Evolutionary conservation across 2,329 filamentous ascomycete species (phyloP).

Genomic region (Xylariaceae sp.): DNA sequence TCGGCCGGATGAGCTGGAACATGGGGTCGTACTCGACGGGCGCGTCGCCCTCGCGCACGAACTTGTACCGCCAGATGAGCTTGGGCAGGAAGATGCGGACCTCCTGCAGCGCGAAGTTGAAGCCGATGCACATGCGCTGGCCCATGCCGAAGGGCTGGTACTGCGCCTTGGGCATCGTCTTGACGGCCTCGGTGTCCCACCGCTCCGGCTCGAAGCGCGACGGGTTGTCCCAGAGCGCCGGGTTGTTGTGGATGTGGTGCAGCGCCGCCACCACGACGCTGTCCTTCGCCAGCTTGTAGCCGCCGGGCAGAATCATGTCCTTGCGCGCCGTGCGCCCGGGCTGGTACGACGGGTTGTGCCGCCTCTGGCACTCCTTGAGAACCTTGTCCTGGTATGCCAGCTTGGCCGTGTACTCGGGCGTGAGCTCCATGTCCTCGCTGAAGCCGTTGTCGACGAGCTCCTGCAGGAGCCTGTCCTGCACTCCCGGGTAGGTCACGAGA

Average conservation of each 20-base stretch:
- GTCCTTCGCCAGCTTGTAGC: conserved; percentile 49
- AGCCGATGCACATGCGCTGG: conserved; percentile 54
- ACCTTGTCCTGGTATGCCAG: background rate
- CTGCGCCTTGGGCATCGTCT: conserved; percentile 40
- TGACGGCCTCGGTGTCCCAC: conserved; percentile 51
- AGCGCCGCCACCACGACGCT: conserved; percentile 48
- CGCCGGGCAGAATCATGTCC: conserved; percentile 54
- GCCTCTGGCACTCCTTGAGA: no score
- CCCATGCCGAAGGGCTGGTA: conserved; percentile 57
- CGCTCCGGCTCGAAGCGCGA: conserved; percentile 53
- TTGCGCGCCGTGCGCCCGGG: conserved; percentile 50
- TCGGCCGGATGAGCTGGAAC: conserved; percentile 53
- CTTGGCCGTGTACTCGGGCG: background rate
- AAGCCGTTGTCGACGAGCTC: background rate
- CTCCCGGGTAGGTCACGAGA: background rate
- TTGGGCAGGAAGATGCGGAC: conserved; percentile 55
- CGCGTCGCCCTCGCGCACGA: conserved; percentile 41
- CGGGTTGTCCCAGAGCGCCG: conserved; percentile 53
- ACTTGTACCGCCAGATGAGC: conserved; percentile 55
- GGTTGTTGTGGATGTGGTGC: conserved; percentile 48
- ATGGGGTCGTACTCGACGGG: conserved; percentile 53
- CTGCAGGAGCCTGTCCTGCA: background rate
- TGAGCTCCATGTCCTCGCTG: no score
- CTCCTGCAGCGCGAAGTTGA: conserved; percentile 59
- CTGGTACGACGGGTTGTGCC: conserved; percentile 58